Evolutionary conservation across 495 filamentous ascomycete species (phyloP).

Genomic region (Penicillium cosmopolitanum): DNA sequence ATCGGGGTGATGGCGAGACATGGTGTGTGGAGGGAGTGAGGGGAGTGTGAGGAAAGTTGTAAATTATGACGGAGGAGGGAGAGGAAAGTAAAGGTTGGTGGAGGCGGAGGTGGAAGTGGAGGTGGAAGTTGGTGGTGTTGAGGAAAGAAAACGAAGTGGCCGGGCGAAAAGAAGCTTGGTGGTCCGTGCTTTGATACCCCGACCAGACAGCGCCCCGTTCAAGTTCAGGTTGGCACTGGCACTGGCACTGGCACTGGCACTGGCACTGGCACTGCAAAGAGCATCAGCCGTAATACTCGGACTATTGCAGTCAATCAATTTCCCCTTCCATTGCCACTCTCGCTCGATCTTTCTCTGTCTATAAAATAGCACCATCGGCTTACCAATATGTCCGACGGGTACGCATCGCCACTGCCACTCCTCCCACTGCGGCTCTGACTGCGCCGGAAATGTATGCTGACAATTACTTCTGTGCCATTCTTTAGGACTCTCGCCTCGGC

Average conservation of each 20-base stretch:
- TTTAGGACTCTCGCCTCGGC: conserved; percentile 63
- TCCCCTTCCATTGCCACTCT: not conserved
- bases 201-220: not conserved
- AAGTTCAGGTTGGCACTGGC: too few species aligned
- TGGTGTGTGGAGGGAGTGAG: conserved; percentile 20
- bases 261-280: too few species aligned
- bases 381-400: conserved; percentile 2
- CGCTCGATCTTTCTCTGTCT: not conserved
- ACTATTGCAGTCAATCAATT: not conserved
- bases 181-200: conserved; percentile 28
- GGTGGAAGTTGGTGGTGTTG: conserved; percentile 4
- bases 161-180: conserved; percentile 31
- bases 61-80: not conserved
- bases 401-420: not conserved
- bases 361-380: not conserved
- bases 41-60: not conserved
- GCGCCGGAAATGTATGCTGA: conserved; percentile 12
- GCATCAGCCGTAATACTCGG: too few species aligned
- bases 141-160: conserved; percentile 8
- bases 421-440: not conserved
- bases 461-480: not conserved
- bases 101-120: conserved; percentile 6
- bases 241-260: too few species aligned
- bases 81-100: conserved; percentile 1
- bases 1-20: conserved; percentile 61